phyloP scores from a whole-genome alignment of 768 basidiomycete species.

The Neoboletus magnificus region DNA sequence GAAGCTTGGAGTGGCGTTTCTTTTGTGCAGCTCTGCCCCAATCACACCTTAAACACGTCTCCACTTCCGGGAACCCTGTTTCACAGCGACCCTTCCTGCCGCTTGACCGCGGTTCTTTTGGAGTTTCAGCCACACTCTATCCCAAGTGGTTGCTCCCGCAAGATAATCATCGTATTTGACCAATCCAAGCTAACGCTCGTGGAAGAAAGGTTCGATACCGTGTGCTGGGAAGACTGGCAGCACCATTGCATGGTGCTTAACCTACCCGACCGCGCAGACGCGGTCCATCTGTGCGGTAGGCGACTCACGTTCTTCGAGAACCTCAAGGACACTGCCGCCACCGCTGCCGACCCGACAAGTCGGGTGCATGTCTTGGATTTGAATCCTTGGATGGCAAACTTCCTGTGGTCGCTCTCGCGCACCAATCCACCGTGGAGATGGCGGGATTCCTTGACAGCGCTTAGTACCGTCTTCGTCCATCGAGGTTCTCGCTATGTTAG shows the following conservation, averaged over 20 bases:
- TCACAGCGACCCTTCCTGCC: conserved; percentile 50
- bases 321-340: conserved; percentile 13
- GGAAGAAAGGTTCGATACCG: conserved; percentile 41
- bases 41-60: conserved; percentile 40
- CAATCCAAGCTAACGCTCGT: conserved; percentile 49
- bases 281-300: conserved; percentile 28
- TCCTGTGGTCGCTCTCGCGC: conserved; percentile 25
- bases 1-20: conserved; percentile 45
- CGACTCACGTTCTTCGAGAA: conserved; percentile 33
- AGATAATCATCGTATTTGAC: conserved; percentile 52
- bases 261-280: conserved; percentile 30
- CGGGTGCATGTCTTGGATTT: conserved; percentile 32
- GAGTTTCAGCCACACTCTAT: conserved; percentile 41
- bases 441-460: conserved; percentile 22
- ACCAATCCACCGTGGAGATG: conserved; percentile 31
- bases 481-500: conserved; percentile 26
- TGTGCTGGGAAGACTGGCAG: conserved; percentile 58
- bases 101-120: conserved; percentile 43
- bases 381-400: conserved; percentile 26
- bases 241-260: conserved; percentile 35
- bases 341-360: conserved; percentile 12
- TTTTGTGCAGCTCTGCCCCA: conserved; percentile 46
- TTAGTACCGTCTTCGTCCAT: conserved; percentile 30
- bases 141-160: conserved; percentile 32
- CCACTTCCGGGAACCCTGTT: conserved; percentile 49